Conservation (phyloP, 2,329 filamentous ascomycete species). For the Alternaria sp. region DNA sequence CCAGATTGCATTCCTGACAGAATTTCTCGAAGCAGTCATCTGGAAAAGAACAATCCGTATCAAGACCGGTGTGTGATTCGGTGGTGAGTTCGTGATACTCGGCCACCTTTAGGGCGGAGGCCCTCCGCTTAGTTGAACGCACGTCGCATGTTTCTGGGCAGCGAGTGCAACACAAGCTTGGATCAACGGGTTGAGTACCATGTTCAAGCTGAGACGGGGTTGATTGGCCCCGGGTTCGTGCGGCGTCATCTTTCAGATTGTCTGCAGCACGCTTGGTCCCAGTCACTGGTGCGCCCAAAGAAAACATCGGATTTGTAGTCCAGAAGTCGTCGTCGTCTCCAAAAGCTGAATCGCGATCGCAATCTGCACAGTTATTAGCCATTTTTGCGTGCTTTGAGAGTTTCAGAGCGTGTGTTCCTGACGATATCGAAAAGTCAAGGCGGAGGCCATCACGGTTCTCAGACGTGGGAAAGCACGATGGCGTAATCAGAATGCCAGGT, state of each 20-base stretch:
- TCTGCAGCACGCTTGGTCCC: conserved; percentile 45
- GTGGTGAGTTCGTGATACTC: conserved; percentile 38
- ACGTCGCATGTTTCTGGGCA: conserved; percentile 26
- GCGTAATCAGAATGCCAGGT: conserved; percentile 2
- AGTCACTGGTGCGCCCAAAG: conserved; percentile 34
- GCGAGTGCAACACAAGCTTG: conserved; percentile 38
- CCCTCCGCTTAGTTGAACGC: conserved; percentile 46
- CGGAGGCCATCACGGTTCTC: conserved; percentile 17
- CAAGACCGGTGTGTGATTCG: conserved; percentile 21
- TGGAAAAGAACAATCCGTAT: conserved; percentile 42
- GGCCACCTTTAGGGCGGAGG: conserved; percentile 41
- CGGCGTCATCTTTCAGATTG: conserved; percentile 26
- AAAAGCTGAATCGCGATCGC: conserved; percentile 44
- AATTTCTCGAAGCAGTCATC: conserved; percentile 47
- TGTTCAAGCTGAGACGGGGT: conserved; percentile 6
- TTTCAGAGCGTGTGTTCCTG: conserved; percentile 9
- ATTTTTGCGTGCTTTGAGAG: conserved; percentile 24
- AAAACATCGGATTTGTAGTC: conserved; percentile 39
- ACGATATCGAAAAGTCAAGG: conserved; percentile 12
- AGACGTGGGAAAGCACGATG: conserved; percentile 7
- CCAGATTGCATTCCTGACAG: conserved; percentile 47
- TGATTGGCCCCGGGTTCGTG: conserved; percentile 12
- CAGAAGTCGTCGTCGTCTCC: conserved; percentile 40
- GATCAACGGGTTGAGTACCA: conserved; percentile 18
- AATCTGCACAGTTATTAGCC: conserved; percentile 41